Evolutionary conservation across 2,329 filamentous ascomycete species (phyloP).

Genomic region (Xylaria sp.): DNA sequence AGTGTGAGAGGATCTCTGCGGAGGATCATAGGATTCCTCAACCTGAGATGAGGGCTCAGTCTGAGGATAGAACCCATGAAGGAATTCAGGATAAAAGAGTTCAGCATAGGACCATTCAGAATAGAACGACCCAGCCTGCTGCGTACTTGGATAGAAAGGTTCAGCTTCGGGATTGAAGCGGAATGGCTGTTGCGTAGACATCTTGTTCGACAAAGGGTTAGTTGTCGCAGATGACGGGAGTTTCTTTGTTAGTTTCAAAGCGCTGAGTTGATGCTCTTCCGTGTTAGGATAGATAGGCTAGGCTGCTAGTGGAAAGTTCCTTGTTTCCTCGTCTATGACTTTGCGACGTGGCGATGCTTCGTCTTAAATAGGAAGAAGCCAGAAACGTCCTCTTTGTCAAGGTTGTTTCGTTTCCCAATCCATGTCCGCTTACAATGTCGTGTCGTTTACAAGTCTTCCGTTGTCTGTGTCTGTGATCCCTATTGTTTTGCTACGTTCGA

Average conservation of each 20-base stretch:
- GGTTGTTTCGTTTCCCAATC: not conserved
- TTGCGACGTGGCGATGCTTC: not conserved
- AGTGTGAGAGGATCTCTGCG: no score
- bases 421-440: not conserved
- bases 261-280: not conserved
- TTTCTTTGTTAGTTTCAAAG: not conserved
- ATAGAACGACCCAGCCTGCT: not conserved
- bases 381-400: slow-evolving; percentile 13
- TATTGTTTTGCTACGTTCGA: not conserved
- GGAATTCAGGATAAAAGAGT: no score
- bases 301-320: not conserved
- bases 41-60: no score
- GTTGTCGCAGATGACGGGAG: not conserved
- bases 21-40: no score
- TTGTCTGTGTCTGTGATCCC: no score
- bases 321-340: not conserved
- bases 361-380: not conserved
- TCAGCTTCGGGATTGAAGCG: not conserved
- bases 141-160: not conserved
- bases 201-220: not conserved
- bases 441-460: not conserved
- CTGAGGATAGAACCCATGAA: no score
- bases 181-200: slow-evolving; percentile 4
- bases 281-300: not conserved
- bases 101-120: no score